Evolutionary conservation across 176 grass and related monocot species (phyloP), one percentile per base, ranked within the genome.

Genomic region (Aegilops tauschii): DNA sequence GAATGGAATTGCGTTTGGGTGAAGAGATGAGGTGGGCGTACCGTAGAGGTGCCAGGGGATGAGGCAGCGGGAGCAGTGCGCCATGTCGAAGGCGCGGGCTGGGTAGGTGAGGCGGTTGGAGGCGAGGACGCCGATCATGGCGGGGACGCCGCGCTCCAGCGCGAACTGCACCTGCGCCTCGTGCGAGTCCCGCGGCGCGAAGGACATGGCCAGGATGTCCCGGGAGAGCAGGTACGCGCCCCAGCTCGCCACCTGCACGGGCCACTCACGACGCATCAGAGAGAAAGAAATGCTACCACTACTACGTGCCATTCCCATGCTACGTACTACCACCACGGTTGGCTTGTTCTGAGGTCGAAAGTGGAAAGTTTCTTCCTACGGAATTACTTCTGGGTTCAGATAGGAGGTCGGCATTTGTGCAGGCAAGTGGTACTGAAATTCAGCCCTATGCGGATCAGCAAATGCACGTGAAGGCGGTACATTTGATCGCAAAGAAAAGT

Each of bases 1-100:
- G 58, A 50, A 36, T 44, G 49, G 49, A 4, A 73, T 0, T 69
- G 44, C 8, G 5, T 69, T 27, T 14, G 4, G 25, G 82, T 16
- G 40, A 42, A 17, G 40, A 20, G 40, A 18, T 25, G 72, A n/a
- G 14, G 5, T 23, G 71, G 28, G 44, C 25, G 20, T 32, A 92
- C 90, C 86, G 40, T 88, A 80, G 62, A 93, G 88, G 21, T 90
- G 88, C 96, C 96, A 98, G 50, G 96, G 96, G 88, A 98, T 94
- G 74, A 98, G 89, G 83, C 96, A 98, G 49, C 96, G 91, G 23
- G 96, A 98, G 84, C 96, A 98, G 84, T 96, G 96, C 40, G 92
- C 96, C 96, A 98, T 98, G 88, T 98, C 96, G 61, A 98, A 98
- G 81, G 63, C 78, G 61, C 93, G 76, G 17, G 93, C 84, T 7